Conservation (phyloP, 225 moss, liverwort and hornwort species). For the Lunularia cruciata region DNA sequence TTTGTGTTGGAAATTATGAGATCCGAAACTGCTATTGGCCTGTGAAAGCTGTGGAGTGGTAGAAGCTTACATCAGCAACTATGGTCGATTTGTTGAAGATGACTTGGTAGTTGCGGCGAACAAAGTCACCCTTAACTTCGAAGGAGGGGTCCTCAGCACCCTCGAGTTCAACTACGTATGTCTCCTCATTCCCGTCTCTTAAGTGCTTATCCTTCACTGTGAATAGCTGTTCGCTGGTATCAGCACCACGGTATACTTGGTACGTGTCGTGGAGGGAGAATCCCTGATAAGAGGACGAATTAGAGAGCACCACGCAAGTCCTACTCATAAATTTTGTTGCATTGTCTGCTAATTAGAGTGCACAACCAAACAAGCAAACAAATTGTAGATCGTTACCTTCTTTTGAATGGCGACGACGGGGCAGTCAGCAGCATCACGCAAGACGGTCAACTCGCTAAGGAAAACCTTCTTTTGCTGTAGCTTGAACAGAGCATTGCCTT, state of each 20-base stretch:
- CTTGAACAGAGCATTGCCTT: conserved; percentile 33
- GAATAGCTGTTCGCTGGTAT: conserved; percentile 10
- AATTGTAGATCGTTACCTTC: no score
- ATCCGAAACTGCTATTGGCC: background rate
- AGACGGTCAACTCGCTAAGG: conserved; percentile 30
- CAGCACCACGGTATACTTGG: conserved; percentile 13
- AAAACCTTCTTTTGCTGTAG: conserved; percentile 23
- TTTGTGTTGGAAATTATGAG: background rate
- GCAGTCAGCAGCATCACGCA: conserved; percentile 22
- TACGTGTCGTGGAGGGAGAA: conserved; percentile 14
- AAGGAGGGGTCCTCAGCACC: conserved; percentile 12
- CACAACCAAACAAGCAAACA: no score
- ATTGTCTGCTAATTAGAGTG: no score
- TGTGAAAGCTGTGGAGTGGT: background rate
- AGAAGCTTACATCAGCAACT: conserved; percentile 28
- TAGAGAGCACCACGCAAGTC: no score
- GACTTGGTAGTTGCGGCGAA: conserved; percentile 28
- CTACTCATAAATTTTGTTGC: no score
- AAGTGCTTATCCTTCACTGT: conserved; percentile 8
- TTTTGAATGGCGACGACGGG: conserved; percentile 21
- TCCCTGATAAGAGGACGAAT: background rate
- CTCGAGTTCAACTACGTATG: conserved; percentile 15
- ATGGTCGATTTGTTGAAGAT: conserved; percentile 22
- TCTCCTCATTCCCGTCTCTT: conserved; percentile 12
- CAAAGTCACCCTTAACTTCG: conserved; percentile 34